Evolutionary conservation across 306 rosid genomes (phyloP).

Genomic region (Mimosa pudica): DNA sequence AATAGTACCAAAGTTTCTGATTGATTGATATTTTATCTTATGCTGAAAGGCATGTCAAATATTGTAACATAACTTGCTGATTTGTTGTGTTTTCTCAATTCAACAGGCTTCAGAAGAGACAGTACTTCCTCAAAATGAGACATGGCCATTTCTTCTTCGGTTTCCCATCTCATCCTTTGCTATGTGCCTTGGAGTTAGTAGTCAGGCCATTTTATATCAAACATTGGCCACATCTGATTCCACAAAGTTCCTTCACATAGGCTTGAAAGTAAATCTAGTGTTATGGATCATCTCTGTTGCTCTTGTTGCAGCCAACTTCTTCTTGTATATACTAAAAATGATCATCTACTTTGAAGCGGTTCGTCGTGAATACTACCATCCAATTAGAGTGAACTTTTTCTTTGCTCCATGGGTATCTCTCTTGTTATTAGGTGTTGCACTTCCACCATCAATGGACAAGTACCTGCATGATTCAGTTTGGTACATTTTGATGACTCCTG

Average conservation of each 20-base stretch:
- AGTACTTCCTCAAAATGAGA: constrained; percentile 61
- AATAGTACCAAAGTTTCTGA: neutral
- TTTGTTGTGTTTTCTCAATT: constrained; percentile 9
- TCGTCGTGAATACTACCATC: constrained; percentile 74
- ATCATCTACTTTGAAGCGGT: constrained; percentile 84
- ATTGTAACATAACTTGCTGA: neutral
- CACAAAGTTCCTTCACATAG: constrained; percentile 67
- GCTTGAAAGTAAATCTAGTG: constrained; percentile 48
- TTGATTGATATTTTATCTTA: neutral
- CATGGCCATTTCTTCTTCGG: constrained; percentile 84
- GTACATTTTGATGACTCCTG: constrained; percentile 72
- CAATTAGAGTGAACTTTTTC: constrained; percentile 78
- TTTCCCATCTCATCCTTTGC: constrained; percentile 71
- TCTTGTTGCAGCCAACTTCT: constrained; percentile 40
- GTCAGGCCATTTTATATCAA: constrained; percentile 86
- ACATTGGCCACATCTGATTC: constrained; percentile 61
- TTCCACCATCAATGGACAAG: constrained; percentile 58
- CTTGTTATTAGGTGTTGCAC: constrained; percentile 68
- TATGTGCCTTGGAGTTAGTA: constrained; percentile 78
- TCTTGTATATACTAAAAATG: constrained; percentile 58
- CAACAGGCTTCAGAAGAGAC: constrained; percentile 72
- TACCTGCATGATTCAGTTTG: constrained; percentile 56
- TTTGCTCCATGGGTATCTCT: constrained; percentile 80
- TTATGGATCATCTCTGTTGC: constrained; percentile 69
- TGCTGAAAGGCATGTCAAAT: neutral